phyloP scores from a whole-genome alignment of 2,329 filamentous ascomycete species.

The Cercospora berteroae region DNA sequence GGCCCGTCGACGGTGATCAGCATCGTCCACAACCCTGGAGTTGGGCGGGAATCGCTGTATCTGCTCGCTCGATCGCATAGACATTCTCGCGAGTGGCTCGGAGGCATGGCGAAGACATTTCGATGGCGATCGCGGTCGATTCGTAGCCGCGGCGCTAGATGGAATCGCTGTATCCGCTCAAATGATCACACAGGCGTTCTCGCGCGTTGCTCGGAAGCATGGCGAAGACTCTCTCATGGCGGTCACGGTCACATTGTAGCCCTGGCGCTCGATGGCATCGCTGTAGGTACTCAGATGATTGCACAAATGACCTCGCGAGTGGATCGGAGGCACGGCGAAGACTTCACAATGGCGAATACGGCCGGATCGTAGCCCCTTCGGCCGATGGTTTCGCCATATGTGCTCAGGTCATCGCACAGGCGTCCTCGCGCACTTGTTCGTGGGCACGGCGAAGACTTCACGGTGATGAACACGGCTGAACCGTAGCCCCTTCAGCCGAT shows the following conservation, averaged over 20 bases:
- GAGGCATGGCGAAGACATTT: not conserved
- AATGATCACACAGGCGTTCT: not conserved
- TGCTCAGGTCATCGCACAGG: not conserved
- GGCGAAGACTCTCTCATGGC: not conserved
- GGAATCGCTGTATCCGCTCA: not conserved
- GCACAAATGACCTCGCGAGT: not conserved
- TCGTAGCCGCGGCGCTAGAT: not conserved
- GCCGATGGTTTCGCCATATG: not conserved
- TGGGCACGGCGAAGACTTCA: not conserved
- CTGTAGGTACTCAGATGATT: not conserved
- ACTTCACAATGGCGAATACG: not conserved
- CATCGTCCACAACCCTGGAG: not conserved
- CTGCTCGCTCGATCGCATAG: not conserved
- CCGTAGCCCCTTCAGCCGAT: too few species aligned
- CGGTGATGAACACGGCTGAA: too few species aligned
- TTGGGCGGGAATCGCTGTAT: not conserved
- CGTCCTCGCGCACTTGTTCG: not conserved
- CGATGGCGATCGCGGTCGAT: not conserved
- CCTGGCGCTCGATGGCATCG: not conserved
- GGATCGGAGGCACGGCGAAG: not conserved
- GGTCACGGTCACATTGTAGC: not conserved
- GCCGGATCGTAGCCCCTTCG: not conserved
- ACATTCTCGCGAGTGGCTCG: not conserved
- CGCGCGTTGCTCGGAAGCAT: not conserved
- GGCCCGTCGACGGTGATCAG: not conserved